These are phyloP conservation scores for Alternaria novae-zelandiae DNA, from an alignment of 2,329 filamentous ascomycete genomes.

Conservation along the genomic window DNA sequence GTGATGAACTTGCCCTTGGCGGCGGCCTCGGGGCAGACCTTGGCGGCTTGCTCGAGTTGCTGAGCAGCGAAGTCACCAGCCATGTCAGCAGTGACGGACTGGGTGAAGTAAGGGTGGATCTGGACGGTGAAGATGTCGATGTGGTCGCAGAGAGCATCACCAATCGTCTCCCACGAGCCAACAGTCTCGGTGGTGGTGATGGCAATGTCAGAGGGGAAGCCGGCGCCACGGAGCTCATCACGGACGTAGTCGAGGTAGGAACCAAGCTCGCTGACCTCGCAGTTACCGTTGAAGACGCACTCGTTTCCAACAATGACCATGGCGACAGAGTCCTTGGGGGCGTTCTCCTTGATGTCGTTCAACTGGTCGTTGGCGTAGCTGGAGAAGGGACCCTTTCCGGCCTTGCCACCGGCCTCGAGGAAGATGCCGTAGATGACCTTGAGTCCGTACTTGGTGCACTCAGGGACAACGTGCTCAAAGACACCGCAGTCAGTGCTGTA, in stretches of 20 bases:
- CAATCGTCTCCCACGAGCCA: slow-evolving; percentile 72
- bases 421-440: slow-evolving; percentile 88
- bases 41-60: slow-evolving; percentile 74
- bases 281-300: slow-evolving; percentile 77
- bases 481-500: slow-evolving; percentile 93
- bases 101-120: slow-evolving; percentile 95
- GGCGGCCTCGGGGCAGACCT: slow-evolving; percentile 67
- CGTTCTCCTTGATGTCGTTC: slow-evolving; percentile 70
- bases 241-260: slow-evolving; percentile 73
- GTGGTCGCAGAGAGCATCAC: slow-evolving; percentile 68
- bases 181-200: slow-evolving; percentile 87
- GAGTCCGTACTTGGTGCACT: slow-evolving; percentile 70
- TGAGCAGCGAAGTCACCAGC: slow-evolving; percentile 78
- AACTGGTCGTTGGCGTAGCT: slow-evolving; percentile 75
- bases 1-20: slow-evolving; percentile 76
- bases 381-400: slow-evolving; percentile 50
- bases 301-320: slow-evolving; percentile 92
- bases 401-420: slow-evolving; percentile 67
- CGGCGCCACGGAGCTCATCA: slow-evolving; percentile 64
- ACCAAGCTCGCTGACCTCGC: slow-evolving; percentile 68
- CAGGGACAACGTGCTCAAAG: slow-evolving; percentile 75
- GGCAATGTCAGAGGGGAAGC: slow-evolving; percentile 70
- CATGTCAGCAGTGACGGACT: slow-evolving; percentile 63
- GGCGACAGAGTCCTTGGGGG: slow-evolving; percentile 75
- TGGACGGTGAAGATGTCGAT: slow-evolving; percentile 85